Percentiles rank a stretch among this genome's conserved stretches.
These are phyloP conservation scores for Neurospora sp. DNA, from an alignment of 2,329 filamentous ascomycete genomes.

Conservation along the genomic window DNA sequence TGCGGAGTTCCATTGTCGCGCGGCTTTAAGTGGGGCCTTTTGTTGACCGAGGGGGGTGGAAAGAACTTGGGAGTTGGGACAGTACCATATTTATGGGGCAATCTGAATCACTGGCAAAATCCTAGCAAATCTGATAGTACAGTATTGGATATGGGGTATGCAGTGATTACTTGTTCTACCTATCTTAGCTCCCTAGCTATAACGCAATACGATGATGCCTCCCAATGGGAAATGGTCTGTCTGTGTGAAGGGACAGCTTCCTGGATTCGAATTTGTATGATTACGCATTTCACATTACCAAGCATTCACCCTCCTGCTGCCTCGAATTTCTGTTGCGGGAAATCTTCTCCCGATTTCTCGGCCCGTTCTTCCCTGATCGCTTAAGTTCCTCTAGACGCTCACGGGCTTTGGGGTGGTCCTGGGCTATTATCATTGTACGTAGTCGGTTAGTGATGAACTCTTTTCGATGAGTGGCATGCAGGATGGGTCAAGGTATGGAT, in stretches of 20 bases:
- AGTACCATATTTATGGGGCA: too few species aligned
- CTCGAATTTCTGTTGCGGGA: constrained; percentile 73
- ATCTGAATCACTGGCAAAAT: too few species aligned
- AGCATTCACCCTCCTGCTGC: constrained; percentile 82
- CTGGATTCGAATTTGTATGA: constrained; percentile 83
- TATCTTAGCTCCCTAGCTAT: neutral
- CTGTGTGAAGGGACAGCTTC: constrained; percentile 52
- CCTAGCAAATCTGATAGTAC: too few species aligned
- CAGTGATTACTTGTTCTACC: neutral
- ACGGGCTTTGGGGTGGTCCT: constrained; percentile 88
- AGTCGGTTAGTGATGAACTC: constrained; percentile 20
- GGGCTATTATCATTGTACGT: constrained; percentile 46
- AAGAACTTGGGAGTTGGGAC: too few species aligned
- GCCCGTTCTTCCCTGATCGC: constrained; percentile 59
- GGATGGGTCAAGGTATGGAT: neutral
- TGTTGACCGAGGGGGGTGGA: too few species aligned
- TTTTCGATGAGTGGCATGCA: neutral
- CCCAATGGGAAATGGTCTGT: neutral
- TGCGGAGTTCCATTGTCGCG: too few species aligned
- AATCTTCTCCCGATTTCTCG: constrained; percentile 68
- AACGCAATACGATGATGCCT: neutral
- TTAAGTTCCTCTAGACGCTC: constrained; percentile 90
- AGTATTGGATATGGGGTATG: neutral
- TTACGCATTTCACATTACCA: constrained; percentile 72
- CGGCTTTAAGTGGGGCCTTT: too few species aligned